Evolutionary conservation across 2,329 filamentous ascomycete species (phyloP).

Genomic region (Scytalidium lignicola): DNA sequence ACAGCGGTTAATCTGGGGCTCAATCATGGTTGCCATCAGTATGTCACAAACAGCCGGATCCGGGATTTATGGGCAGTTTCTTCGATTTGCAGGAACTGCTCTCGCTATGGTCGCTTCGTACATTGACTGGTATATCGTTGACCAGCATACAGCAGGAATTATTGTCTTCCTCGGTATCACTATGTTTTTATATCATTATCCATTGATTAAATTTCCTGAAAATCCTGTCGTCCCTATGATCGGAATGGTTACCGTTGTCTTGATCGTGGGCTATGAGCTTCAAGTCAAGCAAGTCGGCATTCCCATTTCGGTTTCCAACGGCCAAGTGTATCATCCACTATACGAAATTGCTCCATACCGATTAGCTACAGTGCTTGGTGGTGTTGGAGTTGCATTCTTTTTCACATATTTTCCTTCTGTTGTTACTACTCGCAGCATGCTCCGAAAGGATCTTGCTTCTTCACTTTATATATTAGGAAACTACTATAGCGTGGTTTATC

Average conservation of each 20-base stretch:
- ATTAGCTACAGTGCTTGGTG: conserved; percentile 58
- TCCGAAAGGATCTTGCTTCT: conserved; percentile 60
- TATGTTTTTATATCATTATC: conserved; percentile 49
- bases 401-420: conserved; percentile 72
- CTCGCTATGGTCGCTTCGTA: conserved; percentile 57
- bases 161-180: conserved; percentile 64
- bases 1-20: conserved; percentile 66
- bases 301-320: conserved; percentile 45
- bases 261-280: conserved; percentile 66
- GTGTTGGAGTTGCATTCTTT: conserved; percentile 63
- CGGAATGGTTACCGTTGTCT: conserved; percentile 40
- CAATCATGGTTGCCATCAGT: conserved; percentile 50
- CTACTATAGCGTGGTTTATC: conserved; percentile 65
- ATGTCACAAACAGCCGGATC: conserved; percentile 50
- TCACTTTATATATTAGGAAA: conserved; percentile 67
- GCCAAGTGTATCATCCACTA: conserved; percentile 62
- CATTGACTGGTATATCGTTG: conserved; percentile 66
- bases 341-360: conserved; percentile 65
- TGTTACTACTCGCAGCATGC: conserved; percentile 61
- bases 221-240: conserved; percentile 41
- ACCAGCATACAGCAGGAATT: conserved; percentile 52
- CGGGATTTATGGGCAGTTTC: conserved; percentile 62
- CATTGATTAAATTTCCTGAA: conserved; percentile 19
- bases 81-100: conserved; percentile 57
- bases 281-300: conserved; percentile 61